phyloP scores from a whole-genome alignment of 441 rosid species.

The Hura crepitans region DNA sequence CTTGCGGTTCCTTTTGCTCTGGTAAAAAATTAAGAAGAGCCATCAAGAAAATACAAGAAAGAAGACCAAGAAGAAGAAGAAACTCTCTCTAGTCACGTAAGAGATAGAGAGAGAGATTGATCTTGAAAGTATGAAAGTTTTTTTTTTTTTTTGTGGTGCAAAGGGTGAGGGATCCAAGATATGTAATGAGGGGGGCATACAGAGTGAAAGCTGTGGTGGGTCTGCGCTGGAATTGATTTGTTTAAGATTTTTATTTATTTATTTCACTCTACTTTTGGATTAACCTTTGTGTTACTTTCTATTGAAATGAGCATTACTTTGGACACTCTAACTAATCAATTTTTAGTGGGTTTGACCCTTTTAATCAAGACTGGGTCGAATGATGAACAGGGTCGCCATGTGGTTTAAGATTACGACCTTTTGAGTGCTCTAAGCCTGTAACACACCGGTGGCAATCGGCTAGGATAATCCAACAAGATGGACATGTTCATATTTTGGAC shows the following conservation, averaged over 20 bases:
- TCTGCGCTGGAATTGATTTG: too few species aligned
- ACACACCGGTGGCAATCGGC: neutral
- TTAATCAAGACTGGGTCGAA: constrained; percentile 5
- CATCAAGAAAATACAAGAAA: constrained; percentile 31
- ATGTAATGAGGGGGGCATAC: constrained; percentile 34
- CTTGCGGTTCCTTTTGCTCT: constrained; percentile 33
- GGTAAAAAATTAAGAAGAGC: constrained; percentile 63
- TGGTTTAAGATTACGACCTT: constrained; percentile 2
- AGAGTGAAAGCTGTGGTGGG: constrained; percentile 39
- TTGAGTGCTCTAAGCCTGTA: constrained; percentile 12
- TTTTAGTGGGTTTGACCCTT: constrained; percentile 13
- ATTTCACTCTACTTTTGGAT: constrained; percentile 12
- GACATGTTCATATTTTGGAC: constrained; percentile 10
- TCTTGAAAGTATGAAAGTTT: constrained; percentile 8
- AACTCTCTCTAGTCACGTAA: constrained; percentile 14
- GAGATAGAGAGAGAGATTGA: constrained; percentile 26
- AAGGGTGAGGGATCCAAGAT: constrained; percentile 54
- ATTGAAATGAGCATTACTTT: neutral
- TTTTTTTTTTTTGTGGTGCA: constrained; percentile 17
- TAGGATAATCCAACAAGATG: neutral
- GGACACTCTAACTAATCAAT: constrained; percentile 5
- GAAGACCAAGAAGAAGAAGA: constrained; percentile 6
- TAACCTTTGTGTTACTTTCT: constrained; percentile 1
- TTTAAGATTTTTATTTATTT: constrained; percentile 13
- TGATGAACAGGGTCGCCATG: constrained; percentile 1